A percentile compares a stretch with the other conserved stretches of the same genome.
Conservation (phyloP, 1,284 basidiomycete genomes). For the Amylostereum chailletii region DNA sequence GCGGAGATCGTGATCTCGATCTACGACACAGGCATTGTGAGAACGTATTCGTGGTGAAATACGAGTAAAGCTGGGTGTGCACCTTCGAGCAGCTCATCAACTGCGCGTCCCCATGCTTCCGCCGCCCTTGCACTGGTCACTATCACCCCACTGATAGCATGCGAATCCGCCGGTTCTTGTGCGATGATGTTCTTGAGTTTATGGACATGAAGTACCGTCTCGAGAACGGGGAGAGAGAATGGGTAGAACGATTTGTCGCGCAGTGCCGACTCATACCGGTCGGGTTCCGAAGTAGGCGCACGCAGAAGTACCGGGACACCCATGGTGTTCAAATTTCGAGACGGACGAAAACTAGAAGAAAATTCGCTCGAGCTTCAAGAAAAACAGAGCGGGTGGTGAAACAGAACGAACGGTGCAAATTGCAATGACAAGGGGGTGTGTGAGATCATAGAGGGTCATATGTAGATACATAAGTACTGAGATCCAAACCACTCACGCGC, state of each 20-base stretch:
- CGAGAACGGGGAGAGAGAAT: constrained; percentile 56
- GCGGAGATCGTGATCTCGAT: not conserved
- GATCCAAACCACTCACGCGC: too few relatives aligned
- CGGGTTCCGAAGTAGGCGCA: constrained; percentile 18
- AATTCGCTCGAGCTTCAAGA: too few relatives aligned
- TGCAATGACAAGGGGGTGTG: too few relatives aligned
- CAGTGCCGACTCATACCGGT: constrained; percentile 46
- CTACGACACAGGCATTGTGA: not conserved
- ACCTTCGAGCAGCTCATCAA: constrained; percentile 16
- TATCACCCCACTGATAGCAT: constrained; percentile 42
- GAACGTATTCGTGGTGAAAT: constrained; percentile 14
- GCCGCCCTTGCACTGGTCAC: constrained; percentile 66
- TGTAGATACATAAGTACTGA: too few relatives aligned
- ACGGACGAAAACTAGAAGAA: too few relatives aligned
- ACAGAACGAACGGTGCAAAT: too few relatives aligned
- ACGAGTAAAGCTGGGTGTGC: not conserved
- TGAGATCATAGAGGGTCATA: too few relatives aligned
- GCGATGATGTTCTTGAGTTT: not conserved
- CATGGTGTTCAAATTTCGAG: too few relatives aligned
- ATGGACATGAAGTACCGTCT: constrained; percentile 34
- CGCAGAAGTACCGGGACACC: constrained; percentile 9
- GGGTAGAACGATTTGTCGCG: constrained; percentile 33
- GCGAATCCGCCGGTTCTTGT: not conserved
- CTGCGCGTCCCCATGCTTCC: constrained; percentile 51
- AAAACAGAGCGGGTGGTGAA: too few relatives aligned